Evolutionary conservation across 2,329 filamentous ascomycete genomes (phyloP).

Genomic region (Lachnellula suecica): DNA sequence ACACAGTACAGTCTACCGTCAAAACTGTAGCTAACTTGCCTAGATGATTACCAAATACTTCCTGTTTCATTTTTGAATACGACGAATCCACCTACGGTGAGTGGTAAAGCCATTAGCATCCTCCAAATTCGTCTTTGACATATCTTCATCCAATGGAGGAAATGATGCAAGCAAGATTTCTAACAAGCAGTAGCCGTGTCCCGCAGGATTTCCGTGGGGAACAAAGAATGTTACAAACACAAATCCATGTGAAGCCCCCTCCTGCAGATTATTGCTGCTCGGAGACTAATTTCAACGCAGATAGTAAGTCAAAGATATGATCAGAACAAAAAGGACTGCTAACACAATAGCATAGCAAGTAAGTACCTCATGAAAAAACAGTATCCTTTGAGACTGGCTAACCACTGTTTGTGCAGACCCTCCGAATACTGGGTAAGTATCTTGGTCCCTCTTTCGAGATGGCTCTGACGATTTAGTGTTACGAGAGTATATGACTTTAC

Average conservation of each 20-base stretch:
- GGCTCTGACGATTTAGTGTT: conserved; percentile 23
- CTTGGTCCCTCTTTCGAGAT: background rate
- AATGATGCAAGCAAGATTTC: no score
- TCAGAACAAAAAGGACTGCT: background rate
- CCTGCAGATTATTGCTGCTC: no score
- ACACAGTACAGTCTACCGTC: no score
- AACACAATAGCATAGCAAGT: background rate
- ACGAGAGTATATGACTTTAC: conserved; percentile 33
- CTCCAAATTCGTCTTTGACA: no score
- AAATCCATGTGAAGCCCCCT: conserved; percentile 29
- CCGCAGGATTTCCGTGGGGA: conserved; percentile 53
- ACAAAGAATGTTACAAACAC: conserved; percentile 37
- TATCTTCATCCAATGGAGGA: no score
- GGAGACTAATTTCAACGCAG: background rate
- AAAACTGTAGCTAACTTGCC: no score
- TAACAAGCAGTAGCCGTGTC: conserved; percentile 34
- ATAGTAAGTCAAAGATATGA: conserved; percentile 7
- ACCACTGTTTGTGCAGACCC: conserved; percentile 4
- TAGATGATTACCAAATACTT: no score
- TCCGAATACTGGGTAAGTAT: conserved; percentile 12
- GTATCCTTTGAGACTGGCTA: background rate
- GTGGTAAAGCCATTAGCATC: no score
- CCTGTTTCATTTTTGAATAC: no score
- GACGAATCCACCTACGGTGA: no score
- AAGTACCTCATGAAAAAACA: no score